Evolutionary conservation across 768 basidiomycete species (phyloP).

Genomic region (Termitomyces sp.): DNA sequence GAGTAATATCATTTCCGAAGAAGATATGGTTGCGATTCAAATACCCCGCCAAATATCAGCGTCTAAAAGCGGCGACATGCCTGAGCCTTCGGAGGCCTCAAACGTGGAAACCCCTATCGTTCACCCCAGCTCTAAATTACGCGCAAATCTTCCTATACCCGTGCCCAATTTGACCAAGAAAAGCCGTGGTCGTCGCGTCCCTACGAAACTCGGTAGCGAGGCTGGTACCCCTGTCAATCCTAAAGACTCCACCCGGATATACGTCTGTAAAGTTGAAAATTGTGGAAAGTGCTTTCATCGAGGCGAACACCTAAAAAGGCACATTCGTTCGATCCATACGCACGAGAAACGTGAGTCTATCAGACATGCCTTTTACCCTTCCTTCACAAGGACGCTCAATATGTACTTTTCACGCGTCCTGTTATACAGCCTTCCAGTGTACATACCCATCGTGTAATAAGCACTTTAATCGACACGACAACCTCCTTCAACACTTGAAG

Average conservation of each 20-base stretch:
- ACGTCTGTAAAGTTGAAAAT: constrained; percentile 60
- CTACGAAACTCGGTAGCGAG: constrained; percentile 32
- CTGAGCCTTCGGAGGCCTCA: constrained; percentile 9
- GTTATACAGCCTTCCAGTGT: constrained; percentile 60
- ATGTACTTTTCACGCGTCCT: constrained; percentile 10
- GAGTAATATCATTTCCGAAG: not conserved
- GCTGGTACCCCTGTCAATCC: constrained; percentile 8
- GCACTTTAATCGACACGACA: constrained; percentile 74
- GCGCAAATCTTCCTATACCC: constrained; percentile 56
- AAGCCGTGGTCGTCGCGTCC: constrained; percentile 72
- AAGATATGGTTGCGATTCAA: not conserved
- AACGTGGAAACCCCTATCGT: constrained; percentile 15
- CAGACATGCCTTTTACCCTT: constrained; percentile 8
- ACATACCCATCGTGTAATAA: constrained; percentile 62
- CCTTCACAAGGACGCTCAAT: constrained; percentile 11
- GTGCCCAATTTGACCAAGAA: constrained; percentile 79
- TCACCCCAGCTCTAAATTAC: constrained; percentile 41
- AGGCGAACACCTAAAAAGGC: constrained; percentile 77
- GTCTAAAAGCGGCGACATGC: not conserved
- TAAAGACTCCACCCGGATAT: constrained; percentile 27
- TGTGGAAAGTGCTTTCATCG: constrained; percentile 81
- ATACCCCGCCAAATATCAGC: not conserved
- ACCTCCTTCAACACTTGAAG: constrained; percentile 72
- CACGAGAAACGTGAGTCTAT: constrained; percentile 68
- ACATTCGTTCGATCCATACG: constrained; percentile 76